Evolutionary conservation across 2,329 filamentous ascomycete genomes (phyloP).

Genomic region (Coniochaeta ligniaria): DNA sequence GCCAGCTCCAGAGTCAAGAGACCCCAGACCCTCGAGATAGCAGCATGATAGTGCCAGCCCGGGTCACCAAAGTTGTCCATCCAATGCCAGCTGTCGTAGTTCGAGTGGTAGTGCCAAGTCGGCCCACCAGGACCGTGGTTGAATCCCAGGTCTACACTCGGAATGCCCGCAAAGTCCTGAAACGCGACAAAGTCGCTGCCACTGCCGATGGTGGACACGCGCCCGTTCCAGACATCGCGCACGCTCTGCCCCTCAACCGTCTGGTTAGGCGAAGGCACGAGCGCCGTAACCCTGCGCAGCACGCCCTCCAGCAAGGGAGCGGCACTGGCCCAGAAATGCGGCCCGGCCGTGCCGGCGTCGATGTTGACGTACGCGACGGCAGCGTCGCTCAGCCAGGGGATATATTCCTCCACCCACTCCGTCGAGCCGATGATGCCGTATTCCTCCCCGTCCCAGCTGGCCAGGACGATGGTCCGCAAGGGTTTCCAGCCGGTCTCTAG

Average conservation of each 20-base stretch:
- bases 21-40: slow-evolving; percentile 59
- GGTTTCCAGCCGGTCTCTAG: slow-evolving; percentile 72
- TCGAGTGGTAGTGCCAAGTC: slow-evolving; percentile 80
- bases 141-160: slow-evolving; percentile 59
- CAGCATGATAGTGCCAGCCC: slow-evolving; percentile 57
- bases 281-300: slow-evolving; percentile 56
- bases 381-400: slow-evolving; percentile 68
- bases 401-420: slow-evolving; percentile 87
- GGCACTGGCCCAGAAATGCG: slow-evolving; percentile 55
- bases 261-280: slow-evolving; percentile 68
- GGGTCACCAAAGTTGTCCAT: slow-evolving; percentile 75
- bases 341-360: slow-evolving; percentile 65
- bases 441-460: slow-evolving; percentile 76
- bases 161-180: slow-evolving; percentile 63
- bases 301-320: slow-evolving; percentile 71
- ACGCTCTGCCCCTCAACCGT: slow-evolving; percentile 63
- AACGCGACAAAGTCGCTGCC: slow-evolving; percentile 72
- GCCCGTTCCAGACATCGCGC: slow-evolving; percentile 56
- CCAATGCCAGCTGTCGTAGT: slow-evolving; percentile 88
- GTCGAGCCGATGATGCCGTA: slow-evolving; percentile 82
- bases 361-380: slow-evolving; percentile 82
- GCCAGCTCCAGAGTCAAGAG: slow-evolving; percentile 54
- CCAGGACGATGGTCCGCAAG: slow-evolving; percentile 84
- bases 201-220: slow-evolving; percentile 61
- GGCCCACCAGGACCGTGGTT: slow-evolving; percentile 33